Evolutionary conservation across 169 alveolate genomes (phyloP).

Genomic region (Sarcocystis neurona): DNA sequence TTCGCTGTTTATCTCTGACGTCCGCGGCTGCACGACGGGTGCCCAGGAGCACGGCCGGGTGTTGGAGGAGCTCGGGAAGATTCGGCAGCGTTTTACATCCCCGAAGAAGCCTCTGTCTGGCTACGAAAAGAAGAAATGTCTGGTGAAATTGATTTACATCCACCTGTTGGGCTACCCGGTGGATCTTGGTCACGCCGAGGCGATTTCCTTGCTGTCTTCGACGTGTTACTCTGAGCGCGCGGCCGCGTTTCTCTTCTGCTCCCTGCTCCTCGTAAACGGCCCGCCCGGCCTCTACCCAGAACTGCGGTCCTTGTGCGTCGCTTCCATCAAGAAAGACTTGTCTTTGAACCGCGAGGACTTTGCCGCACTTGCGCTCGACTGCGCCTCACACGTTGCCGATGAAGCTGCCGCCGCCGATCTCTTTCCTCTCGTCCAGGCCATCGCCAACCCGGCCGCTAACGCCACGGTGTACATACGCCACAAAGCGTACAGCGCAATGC

Average conservation of each 20-base stretch:
- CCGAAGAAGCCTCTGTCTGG: conserved; percentile 85
- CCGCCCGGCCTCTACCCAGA: conserved; percentile 52
- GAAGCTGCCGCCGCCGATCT: conserved; percentile 76
- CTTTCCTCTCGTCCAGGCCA: conserved; percentile 69
- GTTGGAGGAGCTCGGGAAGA: conserved; percentile 92
- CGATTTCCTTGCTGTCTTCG: conserved; percentile 89
- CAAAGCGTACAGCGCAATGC: conserved; percentile 4
- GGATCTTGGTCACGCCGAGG: conserved; percentile 92
- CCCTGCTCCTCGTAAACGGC: conserved; percentile 82
- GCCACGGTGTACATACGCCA: background rate
- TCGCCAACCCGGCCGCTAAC: background rate
- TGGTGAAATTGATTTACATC: conserved; percentile 93
- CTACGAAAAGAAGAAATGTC: conserved; percentile 92
- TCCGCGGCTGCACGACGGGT: conserved; percentile 25
- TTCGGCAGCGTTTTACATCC: conserved; percentile 87
- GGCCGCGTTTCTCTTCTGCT: conserved; percentile 95
- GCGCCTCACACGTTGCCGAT: conserved; percentile 78
- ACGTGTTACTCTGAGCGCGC: conserved; percentile 90
- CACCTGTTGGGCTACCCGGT: conserved; percentile 95
- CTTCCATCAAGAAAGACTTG: conserved; percentile 70
- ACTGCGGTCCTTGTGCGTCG: conserved; percentile 72
- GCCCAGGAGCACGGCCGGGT: conserved; percentile 72
- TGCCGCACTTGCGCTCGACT: conserved; percentile 81
- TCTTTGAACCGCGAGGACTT: conserved; percentile 68
- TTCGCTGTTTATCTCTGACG: conserved; percentile 31